Percentiles rank a stretch among this genome's conserved stretches.
Evolutionary conservation across 2,329 filamentous ascomycete species (phyloP).

Genomic region (Emmonsia crescens): DNA sequence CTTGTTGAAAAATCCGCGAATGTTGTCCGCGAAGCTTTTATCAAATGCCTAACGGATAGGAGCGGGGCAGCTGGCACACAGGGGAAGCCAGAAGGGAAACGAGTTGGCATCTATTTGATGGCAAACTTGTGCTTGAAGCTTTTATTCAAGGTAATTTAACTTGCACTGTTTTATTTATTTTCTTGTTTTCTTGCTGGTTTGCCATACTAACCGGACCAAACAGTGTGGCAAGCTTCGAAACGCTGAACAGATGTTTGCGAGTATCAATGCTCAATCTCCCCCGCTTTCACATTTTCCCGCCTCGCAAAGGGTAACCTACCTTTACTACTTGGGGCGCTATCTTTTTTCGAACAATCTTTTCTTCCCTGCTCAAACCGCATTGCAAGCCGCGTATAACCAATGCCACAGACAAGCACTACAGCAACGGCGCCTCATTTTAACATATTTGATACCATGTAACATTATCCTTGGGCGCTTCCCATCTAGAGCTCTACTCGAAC

Average conservation of each 20-base stretch:
- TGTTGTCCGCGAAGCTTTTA: slow-evolving; percentile 81
- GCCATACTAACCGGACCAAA: neutral
- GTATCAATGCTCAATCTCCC: slow-evolving; percentile 73
- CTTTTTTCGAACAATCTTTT: slow-evolving; percentile 79
- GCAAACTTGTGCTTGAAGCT: slow-evolving; percentile 84
- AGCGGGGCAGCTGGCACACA: slow-evolving; percentile 50
- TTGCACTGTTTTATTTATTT: neutral
- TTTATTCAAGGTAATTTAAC: slow-evolving; percentile 56
- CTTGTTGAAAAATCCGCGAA: slow-evolving; percentile 82
- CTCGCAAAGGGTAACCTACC: slow-evolving; percentile 77
- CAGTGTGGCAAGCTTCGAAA: slow-evolving; percentile 71
- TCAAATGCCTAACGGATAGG: slow-evolving; percentile 75
- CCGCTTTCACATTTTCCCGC: slow-evolving; percentile 73
- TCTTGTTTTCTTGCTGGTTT: neutral
- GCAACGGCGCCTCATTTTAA: slow-evolving; percentile 70
- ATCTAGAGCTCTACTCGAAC: slow-evolving; percentile 51
- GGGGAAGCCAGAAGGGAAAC: slow-evolving; percentile 68
- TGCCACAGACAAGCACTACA: slow-evolving; percentile 48
- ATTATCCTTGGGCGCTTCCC: slow-evolving; percentile 79
- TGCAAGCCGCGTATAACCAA: slow-evolving; percentile 72
- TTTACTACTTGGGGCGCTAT: slow-evolving; percentile 90
- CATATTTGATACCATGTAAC: slow-evolving; percentile 73
- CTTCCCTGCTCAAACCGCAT: slow-evolving; percentile 59
- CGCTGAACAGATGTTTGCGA: slow-evolving; percentile 79
- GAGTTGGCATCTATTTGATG: slow-evolving; percentile 79